Conservation (phyloP, 2,329 filamentous ascomycete species). For the Macrophomina tecta region DNA sequence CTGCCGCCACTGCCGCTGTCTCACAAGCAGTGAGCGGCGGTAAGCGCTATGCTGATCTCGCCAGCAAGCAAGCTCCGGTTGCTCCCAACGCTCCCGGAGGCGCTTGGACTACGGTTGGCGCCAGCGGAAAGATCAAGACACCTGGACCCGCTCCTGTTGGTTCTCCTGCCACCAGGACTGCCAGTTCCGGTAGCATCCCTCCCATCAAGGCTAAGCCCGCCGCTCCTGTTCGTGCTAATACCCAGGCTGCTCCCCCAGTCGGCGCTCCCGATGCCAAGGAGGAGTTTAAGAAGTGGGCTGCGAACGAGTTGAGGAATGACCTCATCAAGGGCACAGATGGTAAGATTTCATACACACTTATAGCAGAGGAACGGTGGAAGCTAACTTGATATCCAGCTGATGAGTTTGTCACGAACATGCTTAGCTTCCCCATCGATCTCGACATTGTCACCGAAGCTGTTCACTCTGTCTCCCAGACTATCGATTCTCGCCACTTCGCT, state of each 20-base stretch:
- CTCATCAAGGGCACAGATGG: slow-evolving; percentile 71
- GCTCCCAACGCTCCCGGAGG: slow-evolving; percentile 50
- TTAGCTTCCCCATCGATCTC: slow-evolving; percentile 76
- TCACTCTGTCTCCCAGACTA: slow-evolving; percentile 83
- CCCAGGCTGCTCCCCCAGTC: slow-evolving; percentile 53
- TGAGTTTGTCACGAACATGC: slow-evolving; percentile 77
- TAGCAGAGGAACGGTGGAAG: not conserved
- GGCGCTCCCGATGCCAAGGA: slow-evolving; percentile 73
- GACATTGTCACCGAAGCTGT: slow-evolving; percentile 89
- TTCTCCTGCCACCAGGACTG: slow-evolving; percentile 54
- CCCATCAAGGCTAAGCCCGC: slow-evolving; percentile 59
- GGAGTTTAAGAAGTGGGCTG: slow-evolving; percentile 93
- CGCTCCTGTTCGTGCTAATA: slow-evolving; percentile 51
- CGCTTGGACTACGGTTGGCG: slow-evolving; percentile 95
- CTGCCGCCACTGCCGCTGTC: slow-evolving; percentile 51
- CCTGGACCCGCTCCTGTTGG: slow-evolving; percentile 65
- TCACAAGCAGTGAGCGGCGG: slow-evolving; percentile 51
- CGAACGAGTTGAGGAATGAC: slow-evolving; percentile 77
- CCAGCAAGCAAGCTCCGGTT: slow-evolving; percentile 71
- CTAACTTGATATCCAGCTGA: slow-evolving; percentile 64
- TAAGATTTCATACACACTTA: slow-evolving; percentile 45
- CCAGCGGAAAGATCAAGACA: slow-evolving; percentile 87
- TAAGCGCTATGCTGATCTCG: slow-evolving; percentile 94
- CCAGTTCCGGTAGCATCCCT: slow-evolving; percentile 52
- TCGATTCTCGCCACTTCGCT: slow-evolving; percentile 91